Percentiles rank a stretch among this genome's conserved stretches.
phyloP scores from a whole-genome alignment of 2,329 filamentous ascomycete genomes.

The Pleurostoma richardsiae region DNA sequence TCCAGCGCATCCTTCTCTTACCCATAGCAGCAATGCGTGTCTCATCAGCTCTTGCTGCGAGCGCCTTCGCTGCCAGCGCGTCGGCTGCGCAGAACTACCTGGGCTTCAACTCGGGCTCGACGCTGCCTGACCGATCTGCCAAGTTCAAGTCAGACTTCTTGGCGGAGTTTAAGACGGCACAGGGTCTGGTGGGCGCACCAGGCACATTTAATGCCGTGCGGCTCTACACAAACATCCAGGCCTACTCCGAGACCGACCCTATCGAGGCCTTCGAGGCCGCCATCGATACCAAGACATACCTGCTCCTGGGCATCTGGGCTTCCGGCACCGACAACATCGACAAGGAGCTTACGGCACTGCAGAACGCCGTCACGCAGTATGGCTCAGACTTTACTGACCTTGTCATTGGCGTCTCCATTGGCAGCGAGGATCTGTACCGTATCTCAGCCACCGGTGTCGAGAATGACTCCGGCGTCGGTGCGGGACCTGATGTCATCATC shows the following conservation, averaged over 20 bases:
- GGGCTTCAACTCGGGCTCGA: slow-evolving; percentile 48
- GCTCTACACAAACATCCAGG: slow-evolving; percentile 64
- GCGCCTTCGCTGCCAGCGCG: slow-evolving; percentile 12
- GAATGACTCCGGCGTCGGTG: slow-evolving; percentile 51
- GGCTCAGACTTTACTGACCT: slow-evolving; percentile 47
- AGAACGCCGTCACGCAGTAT: slow-evolving; percentile 48
- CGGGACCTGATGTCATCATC: slow-evolving; percentile 53
- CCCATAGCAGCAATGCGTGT: background rate
- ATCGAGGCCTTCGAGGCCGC: slow-evolving; percentile 75
- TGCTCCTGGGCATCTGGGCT: slow-evolving; percentile 63
- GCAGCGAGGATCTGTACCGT: slow-evolving; percentile 65
- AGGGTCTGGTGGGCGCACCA: slow-evolving; percentile 37
- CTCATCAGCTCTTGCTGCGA: background rate
- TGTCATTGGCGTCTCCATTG: slow-evolving; percentile 60
- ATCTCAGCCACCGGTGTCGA: slow-evolving; percentile 51
- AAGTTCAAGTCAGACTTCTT: slow-evolving; percentile 47
- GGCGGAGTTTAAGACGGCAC: slow-evolving; percentile 37
- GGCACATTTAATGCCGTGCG: slow-evolving; percentile 55
- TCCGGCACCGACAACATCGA: slow-evolving; percentile 49
- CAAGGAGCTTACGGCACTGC: slow-evolving; percentile 56
- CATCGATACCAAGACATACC: slow-evolving; percentile 48
- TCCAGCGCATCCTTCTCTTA: background rate
- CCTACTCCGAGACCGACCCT: slow-evolving; percentile 66
- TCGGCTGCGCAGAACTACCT: slow-evolving; percentile 41
- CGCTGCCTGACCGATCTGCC: slow-evolving; percentile 38